Evolutionary conservation across 139 green algal genomes (phyloP).

Genomic region (Penium margaritaceum): DNA sequence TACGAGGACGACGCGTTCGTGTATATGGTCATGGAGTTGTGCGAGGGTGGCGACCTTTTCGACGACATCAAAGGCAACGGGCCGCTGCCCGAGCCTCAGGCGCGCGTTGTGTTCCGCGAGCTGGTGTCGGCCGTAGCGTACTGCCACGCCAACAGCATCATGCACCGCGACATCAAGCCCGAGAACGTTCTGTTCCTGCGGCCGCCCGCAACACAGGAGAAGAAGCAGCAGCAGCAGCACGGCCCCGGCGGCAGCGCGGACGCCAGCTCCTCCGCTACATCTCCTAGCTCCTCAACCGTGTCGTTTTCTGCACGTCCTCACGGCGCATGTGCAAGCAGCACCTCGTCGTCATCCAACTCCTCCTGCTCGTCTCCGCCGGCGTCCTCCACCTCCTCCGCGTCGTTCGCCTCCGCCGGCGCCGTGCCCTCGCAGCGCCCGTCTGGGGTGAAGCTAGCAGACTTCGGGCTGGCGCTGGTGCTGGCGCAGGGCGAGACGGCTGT

Average conservation of each 20-base stretch:
- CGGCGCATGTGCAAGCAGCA: too few relatives aligned
- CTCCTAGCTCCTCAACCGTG: too few relatives aligned
- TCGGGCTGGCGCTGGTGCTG: not conserved
- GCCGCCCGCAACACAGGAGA: not conserved
- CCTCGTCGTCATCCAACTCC: not conserved
- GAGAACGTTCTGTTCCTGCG: slow-evolving; percentile 87
- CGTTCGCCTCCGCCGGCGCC: not conserved
- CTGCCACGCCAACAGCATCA: slow-evolving; percentile 76
- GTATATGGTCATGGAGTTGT: slow-evolving; percentile 56
- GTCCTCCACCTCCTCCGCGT: not conserved
- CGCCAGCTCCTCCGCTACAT: not conserved
- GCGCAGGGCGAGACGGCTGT: not conserved
- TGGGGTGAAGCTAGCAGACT: not conserved
- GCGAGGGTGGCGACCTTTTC: slow-evolving; percentile 88
- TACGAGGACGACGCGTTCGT: slow-evolving; percentile 41
- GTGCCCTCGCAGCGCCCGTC: not conserved
- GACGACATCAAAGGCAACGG: slow-evolving; percentile 64
- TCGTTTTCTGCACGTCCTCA: not conserved
- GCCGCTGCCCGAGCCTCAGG: slow-evolving; percentile 6
- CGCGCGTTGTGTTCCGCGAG: slow-evolving; percentile 12
- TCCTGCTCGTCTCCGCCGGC: not conserved
- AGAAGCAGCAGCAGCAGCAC: not conserved
- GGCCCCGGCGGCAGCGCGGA: slow-evolving; percentile 1
- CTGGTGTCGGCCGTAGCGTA: slow-evolving; percentile 20
- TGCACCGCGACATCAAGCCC: slow-evolving; percentile 60